A percentile compares a stretch with the other conserved stretches of the same genome.
These are phyloP conservation scores for Primulina eburnea DNA, from an alignment of 257 asterid genomes.

Conservation along the genomic window DNA sequence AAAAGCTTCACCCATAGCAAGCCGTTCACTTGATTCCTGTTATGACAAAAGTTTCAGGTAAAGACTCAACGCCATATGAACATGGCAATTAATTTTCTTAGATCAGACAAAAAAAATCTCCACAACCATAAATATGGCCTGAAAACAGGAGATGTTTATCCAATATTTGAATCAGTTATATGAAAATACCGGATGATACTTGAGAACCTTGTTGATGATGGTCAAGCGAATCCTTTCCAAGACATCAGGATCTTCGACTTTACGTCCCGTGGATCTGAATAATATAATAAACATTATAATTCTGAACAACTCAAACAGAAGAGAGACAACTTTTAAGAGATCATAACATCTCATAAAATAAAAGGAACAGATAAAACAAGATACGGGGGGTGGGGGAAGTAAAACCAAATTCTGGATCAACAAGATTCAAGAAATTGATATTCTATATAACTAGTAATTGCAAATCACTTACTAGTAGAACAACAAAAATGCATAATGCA, in stretches of 20 bases:
- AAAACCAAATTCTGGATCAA: background rate
- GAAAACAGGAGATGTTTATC: conserved; percentile 14
- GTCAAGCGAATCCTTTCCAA: conserved; percentile 95
- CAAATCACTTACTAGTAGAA: conserved; percentile 17
- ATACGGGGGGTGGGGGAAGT: background rate
- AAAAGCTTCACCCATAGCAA: conserved; percentile 94
- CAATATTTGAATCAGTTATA: conserved; percentile 17
- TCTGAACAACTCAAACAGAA: background rate
- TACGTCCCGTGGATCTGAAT: conserved; percentile 75
- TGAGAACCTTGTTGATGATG: conserved; percentile 85
- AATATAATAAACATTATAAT: background rate
- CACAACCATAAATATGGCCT: background rate
- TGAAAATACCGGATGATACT: conserved; percentile 87
- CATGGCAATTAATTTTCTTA: conserved; percentile 5
- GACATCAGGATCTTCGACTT: conserved; percentile 91
- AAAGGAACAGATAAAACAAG: background rate
- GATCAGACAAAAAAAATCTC: background rate
- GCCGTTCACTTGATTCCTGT: conserved; percentile 90
- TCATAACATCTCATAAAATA: background rate
- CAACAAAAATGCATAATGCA: background rate
- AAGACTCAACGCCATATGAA: conserved; percentile 16
- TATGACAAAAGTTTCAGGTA: conserved; percentile 10
- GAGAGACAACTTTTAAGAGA: background rate
- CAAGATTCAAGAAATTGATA: background rate
- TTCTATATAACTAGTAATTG: background rate